Conservation (phyloP, 345 rosid genomes). For the Arabis alpina region DNA sequence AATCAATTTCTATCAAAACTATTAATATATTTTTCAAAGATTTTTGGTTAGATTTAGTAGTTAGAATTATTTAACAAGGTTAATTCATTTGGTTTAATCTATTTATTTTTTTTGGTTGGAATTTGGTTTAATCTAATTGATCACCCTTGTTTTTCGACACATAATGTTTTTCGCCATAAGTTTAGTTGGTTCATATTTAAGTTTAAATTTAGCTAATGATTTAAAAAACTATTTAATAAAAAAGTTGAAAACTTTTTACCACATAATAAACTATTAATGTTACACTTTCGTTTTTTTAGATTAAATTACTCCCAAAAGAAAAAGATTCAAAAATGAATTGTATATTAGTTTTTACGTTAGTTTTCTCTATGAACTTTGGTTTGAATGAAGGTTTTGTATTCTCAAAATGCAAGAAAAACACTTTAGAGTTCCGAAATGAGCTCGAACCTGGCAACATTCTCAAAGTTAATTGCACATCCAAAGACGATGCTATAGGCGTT, state of each 20-base stretch:
- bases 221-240: neutral
- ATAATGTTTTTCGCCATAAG: neutral
- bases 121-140: neutral
- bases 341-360: neutral
- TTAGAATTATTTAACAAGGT: no score
- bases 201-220: neutral
- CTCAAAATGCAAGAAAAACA: neutral
- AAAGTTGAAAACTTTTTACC: no score
- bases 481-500: neutral
- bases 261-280: neutral
- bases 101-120: no score
- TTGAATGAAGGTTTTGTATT: slow-evolving; percentile 12
- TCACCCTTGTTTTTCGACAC: neutral
- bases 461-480: slow-evolving; percentile 4
- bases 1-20: no score
- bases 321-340: neutral
- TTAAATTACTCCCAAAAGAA: neutral
- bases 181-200: neutral
- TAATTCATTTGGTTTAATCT: neutral
- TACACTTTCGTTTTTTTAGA: neutral
- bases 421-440: neutral
- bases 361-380: neutral
- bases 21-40: no score
- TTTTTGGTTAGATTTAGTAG: no score
- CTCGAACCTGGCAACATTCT: neutral